phyloP scores from a whole-genome alignment of 352 stramenopile genomes.

The Pythium pyrilobum region DNA sequence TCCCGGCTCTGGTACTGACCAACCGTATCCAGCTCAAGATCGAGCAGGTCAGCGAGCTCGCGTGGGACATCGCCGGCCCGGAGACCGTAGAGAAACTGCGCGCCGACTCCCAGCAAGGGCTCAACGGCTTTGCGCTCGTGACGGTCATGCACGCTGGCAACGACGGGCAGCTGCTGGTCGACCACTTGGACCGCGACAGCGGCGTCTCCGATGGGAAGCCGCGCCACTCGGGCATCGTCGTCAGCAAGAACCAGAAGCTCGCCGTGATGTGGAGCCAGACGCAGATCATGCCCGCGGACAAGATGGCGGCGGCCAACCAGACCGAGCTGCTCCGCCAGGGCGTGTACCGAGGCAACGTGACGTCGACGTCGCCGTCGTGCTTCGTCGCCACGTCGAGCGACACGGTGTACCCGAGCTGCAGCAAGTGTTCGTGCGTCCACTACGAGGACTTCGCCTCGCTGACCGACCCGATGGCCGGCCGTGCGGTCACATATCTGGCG shows the following conservation, averaged over 20 bases:
- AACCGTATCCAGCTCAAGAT: not conserved
- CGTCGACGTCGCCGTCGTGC: constrained; percentile 1
- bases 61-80: not conserved
- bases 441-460: constrained; percentile 9
- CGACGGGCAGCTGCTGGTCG: not conserved
- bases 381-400: not conserved
- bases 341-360: constrained; percentile 3
- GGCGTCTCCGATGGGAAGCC: not conserved
- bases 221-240: not conserved
- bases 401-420: not conserved
- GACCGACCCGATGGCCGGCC: constrained; percentile 5
- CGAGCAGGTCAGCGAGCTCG: not conserved
- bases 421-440: not conserved
- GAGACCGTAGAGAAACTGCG: not conserved
- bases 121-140: constrained; percentile 1
- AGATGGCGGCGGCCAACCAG: not conserved
- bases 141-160: constrained; percentile 5
- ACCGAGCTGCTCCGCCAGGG: constrained; percentile 9
- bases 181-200: constrained; percentile 3
- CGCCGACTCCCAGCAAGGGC: not conserved
- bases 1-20: constrained; percentile 1
- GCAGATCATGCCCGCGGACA: not conserved
- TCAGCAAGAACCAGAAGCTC: constrained; percentile 3
- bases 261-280: constrained; percentile 8
- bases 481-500: constrained; percentile 4